Evolutionary conservation across 106 monocot species (phyloP).

Genomic region (Triglochin maritima): DNA sequence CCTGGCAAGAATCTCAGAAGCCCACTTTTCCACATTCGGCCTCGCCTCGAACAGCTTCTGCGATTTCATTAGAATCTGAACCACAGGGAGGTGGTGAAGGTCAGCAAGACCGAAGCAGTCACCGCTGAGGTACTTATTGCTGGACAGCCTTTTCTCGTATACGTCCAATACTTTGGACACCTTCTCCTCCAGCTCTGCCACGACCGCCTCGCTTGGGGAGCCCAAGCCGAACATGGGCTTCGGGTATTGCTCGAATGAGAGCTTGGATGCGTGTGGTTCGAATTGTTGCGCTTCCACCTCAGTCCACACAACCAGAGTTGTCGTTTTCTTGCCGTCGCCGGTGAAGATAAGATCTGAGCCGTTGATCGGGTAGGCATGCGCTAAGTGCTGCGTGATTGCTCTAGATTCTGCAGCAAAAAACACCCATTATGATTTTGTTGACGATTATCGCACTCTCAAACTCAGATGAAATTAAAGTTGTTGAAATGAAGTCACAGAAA

Average conservation of each 20-base stretch:
- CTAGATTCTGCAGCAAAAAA: background rate
- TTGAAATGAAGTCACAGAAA: no score
- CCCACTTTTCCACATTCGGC: conserved; percentile 10
- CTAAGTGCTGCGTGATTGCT: conserved; percentile 8
- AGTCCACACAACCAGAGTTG: conserved; percentile 22
- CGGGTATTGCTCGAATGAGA: conserved; percentile 21
- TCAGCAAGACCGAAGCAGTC: conserved; percentile 51
- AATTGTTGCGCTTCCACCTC: conserved; percentile 45
- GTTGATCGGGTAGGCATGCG: conserved; percentile 2
- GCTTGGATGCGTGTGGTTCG: conserved; percentile 20
- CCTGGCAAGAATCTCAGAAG: background rate
- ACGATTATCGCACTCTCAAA: no score
- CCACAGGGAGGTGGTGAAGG: conserved; percentile 28
- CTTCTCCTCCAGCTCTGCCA: conserved; percentile 15
- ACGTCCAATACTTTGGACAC: conserved; percentile 38
- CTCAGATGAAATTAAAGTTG: no score
- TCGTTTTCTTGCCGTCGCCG: conserved; percentile 4
- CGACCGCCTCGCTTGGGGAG: conserved; percentile 6
- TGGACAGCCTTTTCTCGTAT: conserved; percentile 27
- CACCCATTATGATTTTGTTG: background rate
- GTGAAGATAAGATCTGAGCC: conserved; percentile 2
- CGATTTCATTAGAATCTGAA: conserved; percentile 18
- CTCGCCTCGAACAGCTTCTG: conserved; percentile 13
- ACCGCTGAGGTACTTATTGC: conserved; percentile 38
- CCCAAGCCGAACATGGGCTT: conserved; percentile 18